Conservation (phyloP, 169 alveolate genomes). For the Plasmodium reichenowi region DNA sequence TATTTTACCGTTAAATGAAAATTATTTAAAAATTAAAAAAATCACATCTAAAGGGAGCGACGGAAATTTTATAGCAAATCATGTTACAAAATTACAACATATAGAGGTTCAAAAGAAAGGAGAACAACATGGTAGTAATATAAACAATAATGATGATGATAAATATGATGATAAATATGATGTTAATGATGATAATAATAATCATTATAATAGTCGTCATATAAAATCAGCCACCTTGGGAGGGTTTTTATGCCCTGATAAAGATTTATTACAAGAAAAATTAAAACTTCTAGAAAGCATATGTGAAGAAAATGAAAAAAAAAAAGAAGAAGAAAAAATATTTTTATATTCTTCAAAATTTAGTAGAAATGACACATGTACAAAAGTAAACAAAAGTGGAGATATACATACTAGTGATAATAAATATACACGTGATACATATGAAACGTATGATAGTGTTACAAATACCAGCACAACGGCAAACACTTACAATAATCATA, state of each 20-base stretch:
- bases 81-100: too few species aligned
- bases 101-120: not conserved
- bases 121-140: not conserved
- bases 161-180: too few species aligned
- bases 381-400: not conserved
- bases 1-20: conserved; percentile 94
- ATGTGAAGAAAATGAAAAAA: conserved; percentile 84
- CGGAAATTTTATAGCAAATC: too few species aligned
- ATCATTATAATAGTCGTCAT: not conserved
- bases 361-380: not conserved
- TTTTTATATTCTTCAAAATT: conserved; percentile 44
- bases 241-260: conserved; percentile 44
- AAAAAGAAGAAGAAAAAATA: conserved; percentile 33
- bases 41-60: not conserved
- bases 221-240: conserved; percentile 42
- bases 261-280: conserved; percentile 4
- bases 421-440: not conserved
- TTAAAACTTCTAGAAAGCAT: conserved; percentile 11
- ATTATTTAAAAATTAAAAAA: conserved; percentile 49
- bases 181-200: too few species aligned
- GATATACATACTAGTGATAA: not conserved
- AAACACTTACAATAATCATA: not conserved
- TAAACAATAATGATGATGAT: not conserved
- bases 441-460: not conserved
- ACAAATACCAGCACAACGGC: not conserved